These are phyloP conservation scores for Saccharomycopsis sp. DNA, from an alignment of 805 yeast species.

Conservation along the genomic window DNA sequence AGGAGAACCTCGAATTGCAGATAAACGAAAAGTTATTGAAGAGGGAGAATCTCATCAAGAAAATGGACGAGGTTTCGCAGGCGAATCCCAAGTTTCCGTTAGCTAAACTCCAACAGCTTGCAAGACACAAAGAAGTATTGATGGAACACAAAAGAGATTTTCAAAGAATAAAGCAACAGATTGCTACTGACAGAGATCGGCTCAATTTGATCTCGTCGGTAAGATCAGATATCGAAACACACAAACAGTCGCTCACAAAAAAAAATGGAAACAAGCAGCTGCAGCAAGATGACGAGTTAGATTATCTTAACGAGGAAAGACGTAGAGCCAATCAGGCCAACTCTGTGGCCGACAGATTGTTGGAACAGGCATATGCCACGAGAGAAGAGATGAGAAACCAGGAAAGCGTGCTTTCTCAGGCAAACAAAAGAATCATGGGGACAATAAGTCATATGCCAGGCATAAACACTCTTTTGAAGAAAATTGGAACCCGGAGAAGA, in stretches of 20 bases:
- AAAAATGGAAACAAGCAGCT: slow-evolving; percentile 23
- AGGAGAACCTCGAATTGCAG: neutral
- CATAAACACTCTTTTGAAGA: slow-evolving; percentile 61
- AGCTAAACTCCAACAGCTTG: slow-evolving; percentile 71
- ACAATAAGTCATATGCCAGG: slow-evolving; percentile 76
- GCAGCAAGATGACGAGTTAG: slow-evolving; percentile 42
- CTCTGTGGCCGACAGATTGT: slow-evolving; percentile 67
- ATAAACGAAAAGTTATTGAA: slow-evolving; percentile 7
- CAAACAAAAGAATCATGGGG: slow-evolving; percentile 56
- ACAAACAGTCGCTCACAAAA: slow-evolving; percentile 28
- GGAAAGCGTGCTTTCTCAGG: slow-evolving; percentile 52
- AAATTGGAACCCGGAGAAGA: slow-evolving; percentile 82
- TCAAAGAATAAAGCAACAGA: slow-evolving; percentile 47
- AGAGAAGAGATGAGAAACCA: slow-evolving; percentile 79
- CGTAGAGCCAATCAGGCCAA: slow-evolving; percentile 67
- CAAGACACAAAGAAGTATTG: slow-evolving; percentile 72
- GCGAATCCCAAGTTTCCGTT: slow-evolving; percentile 54
- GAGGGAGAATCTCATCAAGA: slow-evolving; percentile 15
- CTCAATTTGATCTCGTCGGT: slow-evolving; percentile 69
- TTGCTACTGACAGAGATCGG: slow-evolving; percentile 71
- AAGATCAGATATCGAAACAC: slow-evolving; percentile 70
- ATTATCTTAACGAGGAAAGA: slow-evolving; percentile 74
- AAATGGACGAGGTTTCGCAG: slow-evolving; percentile 32
- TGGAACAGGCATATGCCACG: slow-evolving; percentile 83
- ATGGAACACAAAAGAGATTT: slow-evolving; percentile 64